Evolutionary conservation across 768 basidiomycete genomes (phyloP).

Genomic region (Royoungia palumana): DNA sequence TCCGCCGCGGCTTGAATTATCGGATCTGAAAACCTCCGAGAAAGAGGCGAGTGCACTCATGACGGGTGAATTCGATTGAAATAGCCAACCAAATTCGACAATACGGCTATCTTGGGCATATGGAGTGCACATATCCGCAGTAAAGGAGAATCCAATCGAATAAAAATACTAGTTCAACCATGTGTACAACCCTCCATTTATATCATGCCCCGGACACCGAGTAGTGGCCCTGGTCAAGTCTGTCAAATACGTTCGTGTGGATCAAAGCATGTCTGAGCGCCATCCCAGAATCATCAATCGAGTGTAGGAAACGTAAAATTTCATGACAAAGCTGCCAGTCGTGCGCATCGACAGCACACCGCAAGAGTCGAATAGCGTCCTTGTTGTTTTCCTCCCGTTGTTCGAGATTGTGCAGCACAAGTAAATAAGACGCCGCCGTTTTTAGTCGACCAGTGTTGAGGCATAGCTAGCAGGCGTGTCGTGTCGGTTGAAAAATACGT

Average conservation of each 20-base stretch:
- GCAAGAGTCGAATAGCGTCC: conserved; percentile 79
- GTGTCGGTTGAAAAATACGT: neutral
- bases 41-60: too few relatives aligned
- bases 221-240: conserved; percentile 1
- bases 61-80: too few relatives aligned
- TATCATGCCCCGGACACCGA: neutral
- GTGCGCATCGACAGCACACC: conserved; percentile 66
- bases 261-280: conserved; percentile 62
- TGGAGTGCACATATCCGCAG: too few relatives aligned
- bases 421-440: conserved; percentile 88
- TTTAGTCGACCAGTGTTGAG: conserved; percentile 68
- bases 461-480: conserved; percentile 59
- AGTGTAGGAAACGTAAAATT: conserved; percentile 86
- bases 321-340: conserved; percentile 94
- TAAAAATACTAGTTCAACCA: too few relatives aligned
- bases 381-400: conserved; percentile 74
- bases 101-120: too few relatives aligned
- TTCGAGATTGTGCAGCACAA: conserved; percentile 92
- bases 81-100: too few relatives aligned
- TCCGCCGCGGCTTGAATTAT: too few relatives aligned
- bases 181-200: too few relatives aligned
- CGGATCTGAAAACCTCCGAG: too few relatives aligned
- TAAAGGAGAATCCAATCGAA: too few relatives aligned
- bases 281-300: conserved; percentile 82
- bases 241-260: conserved; percentile 41